These are phyloP conservation scores for Glaciozyma antarctica DNA, from an alignment of 768 basidiomycete genomes.

Conservation along the genomic window DNA sequence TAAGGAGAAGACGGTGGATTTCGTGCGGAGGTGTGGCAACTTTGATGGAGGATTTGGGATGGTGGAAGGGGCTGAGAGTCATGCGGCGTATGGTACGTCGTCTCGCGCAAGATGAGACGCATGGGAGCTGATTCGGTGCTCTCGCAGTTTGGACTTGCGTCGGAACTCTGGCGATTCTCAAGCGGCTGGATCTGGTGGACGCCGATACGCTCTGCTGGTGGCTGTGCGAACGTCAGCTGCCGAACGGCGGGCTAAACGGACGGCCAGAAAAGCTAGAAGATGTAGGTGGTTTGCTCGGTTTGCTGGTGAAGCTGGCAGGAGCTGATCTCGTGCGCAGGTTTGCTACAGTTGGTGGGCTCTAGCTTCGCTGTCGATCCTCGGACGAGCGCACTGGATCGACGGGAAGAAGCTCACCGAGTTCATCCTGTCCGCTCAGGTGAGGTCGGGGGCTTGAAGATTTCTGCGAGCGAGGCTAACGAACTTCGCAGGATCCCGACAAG, in stretches of 20 bases:
- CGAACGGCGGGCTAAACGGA: slow-evolving; percentile 88
- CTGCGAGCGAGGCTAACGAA: slow-evolving; percentile 77
- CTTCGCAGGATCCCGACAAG: slow-evolving; percentile 63
- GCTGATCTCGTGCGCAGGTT: slow-evolving; percentile 49
- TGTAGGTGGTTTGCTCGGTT: slow-evolving; percentile 47
- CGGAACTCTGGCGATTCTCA: slow-evolving; percentile 76
- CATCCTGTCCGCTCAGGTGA: slow-evolving; percentile 77
- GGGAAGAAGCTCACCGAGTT: slow-evolving; percentile 63
- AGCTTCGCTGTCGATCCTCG: slow-evolving; percentile 73
- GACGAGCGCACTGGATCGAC: slow-evolving; percentile 79
- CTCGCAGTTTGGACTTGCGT: slow-evolving; percentile 75
- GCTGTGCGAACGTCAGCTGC: slow-evolving; percentile 85
- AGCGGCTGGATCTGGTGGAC: slow-evolving; percentile 67
- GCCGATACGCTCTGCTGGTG: slow-evolving; percentile 76
- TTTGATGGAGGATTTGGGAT: slow-evolving; percentile 94
- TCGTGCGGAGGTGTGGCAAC: slow-evolving; percentile 71
- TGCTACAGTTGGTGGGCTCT: slow-evolving; percentile 98
- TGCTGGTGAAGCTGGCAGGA: neutral
- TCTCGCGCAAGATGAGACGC: neutral
- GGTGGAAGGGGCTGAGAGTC: slow-evolving; percentile 76
- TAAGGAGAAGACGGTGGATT: slow-evolving; percentile 54
- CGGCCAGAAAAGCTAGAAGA: slow-evolving; percentile 97
- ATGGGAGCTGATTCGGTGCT: neutral
- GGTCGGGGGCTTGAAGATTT: slow-evolving; percentile 66
- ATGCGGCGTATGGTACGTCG: slow-evolving; percentile 70